phyloP scores from a whole-genome alignment of 352 stramenopile species.

The Pythium sukuiense region DNA sequence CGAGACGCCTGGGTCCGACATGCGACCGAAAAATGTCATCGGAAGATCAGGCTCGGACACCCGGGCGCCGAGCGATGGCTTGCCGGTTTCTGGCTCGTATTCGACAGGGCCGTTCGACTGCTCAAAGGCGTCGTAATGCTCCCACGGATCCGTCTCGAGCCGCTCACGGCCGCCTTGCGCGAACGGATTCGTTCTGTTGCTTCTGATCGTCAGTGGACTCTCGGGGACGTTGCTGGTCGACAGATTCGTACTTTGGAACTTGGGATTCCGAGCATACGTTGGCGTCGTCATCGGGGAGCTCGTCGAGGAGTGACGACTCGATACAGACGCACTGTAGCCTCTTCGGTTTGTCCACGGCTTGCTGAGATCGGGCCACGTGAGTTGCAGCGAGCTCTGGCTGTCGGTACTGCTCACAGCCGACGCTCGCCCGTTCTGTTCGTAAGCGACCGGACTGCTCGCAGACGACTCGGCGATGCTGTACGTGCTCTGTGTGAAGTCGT shows the following conservation, averaged over 20 bases:
- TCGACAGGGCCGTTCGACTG: constrained; percentile 13
- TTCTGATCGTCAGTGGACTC: constrained; percentile 57
- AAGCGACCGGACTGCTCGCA: constrained; percentile 25
- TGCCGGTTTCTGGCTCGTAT: constrained; percentile 14
- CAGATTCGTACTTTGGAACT: constrained; percentile 29
- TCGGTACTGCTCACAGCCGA: constrained; percentile 50
- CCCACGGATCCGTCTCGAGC: constrained; percentile 66
- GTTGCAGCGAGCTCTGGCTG: constrained; percentile 33
- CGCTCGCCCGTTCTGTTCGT: constrained; percentile 42
- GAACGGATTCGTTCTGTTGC: constrained; percentile 1
- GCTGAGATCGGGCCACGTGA: constrained; percentile 24
- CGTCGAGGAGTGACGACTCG: constrained; percentile 12
- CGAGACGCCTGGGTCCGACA: neutral
- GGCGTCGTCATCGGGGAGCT: constrained; percentile 16
- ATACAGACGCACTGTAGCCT: constrained; percentile 7
- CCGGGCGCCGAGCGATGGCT: constrained; percentile 25
- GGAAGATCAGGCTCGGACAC: neutral
- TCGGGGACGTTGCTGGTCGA: constrained; percentile 55
- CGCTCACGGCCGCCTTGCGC: constrained; percentile 36
- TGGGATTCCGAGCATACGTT: constrained; percentile 2
- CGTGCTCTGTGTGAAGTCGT: constrained; percentile 33
- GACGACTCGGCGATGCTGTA: constrained; percentile 33
- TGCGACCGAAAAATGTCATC: neutral
- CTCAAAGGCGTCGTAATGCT: constrained; percentile 63
- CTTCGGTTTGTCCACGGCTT: constrained; percentile 1